Evolutionary conservation across 2,329 filamentous ascomycete genomes (phyloP).

Genomic region (Fusarium sarcochroum): DNA sequence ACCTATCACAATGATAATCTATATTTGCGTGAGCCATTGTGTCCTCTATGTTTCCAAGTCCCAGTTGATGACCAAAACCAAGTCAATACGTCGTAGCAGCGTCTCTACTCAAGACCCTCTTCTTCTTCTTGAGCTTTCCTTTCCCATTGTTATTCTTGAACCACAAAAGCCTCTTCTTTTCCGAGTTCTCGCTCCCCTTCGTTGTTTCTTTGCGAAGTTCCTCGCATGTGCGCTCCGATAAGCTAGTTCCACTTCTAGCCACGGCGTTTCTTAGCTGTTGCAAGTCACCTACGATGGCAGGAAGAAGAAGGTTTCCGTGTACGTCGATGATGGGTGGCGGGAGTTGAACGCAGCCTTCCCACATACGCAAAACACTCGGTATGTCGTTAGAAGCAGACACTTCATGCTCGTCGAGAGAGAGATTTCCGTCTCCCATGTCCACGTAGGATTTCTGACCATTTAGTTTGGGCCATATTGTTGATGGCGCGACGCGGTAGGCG

Average conservation of each 20-base stretch:
- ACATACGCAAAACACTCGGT: slow-evolving; percentile 4
- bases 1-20: neutral
- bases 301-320: slow-evolving; percentile 27
- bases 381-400: neutral
- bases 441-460: slow-evolving; percentile 49
- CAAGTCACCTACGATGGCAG: slow-evolving; percentile 34
- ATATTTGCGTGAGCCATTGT: slow-evolving; percentile 2
- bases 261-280: slow-evolving; percentile 23
- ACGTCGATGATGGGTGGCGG: slow-evolving; percentile 44
- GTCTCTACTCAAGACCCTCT: slow-evolving; percentile 25
- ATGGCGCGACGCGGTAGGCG: slow-evolving; percentile 51
- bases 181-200: slow-evolving; percentile 2
- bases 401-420: slow-evolving; percentile 45
- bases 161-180: slow-evolving; percentile 28
- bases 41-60: neutral
- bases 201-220: slow-evolving; percentile 4
- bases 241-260: slow-evolving; percentile 15
- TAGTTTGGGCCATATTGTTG: slow-evolving; percentile 51
- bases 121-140: slow-evolving; percentile 34
- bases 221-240: slow-evolving; percentile 34
- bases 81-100: slow-evolving; percentile 20
- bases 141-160: slow-evolving; percentile 29
- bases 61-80: neutral
- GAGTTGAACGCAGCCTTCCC: slow-evolving; percentile 47
- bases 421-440: slow-evolving; percentile 43